These are phyloP conservation scores for Phialocephala subalpina DNA, from an alignment of 2,329 filamentous ascomycete species.

Conservation along the genomic window DNA sequence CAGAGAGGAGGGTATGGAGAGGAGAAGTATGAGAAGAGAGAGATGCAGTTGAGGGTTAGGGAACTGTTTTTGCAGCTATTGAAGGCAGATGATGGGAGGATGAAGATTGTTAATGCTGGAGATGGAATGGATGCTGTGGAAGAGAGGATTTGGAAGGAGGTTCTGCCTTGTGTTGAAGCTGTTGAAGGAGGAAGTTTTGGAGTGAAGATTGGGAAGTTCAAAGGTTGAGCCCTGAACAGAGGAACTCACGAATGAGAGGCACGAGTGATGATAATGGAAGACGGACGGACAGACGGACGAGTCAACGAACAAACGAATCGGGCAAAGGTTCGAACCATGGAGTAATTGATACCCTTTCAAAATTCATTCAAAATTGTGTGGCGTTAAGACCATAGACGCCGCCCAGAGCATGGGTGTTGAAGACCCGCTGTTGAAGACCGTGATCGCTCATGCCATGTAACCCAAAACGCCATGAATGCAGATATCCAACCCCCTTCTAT, in stretches of 20 bases:
- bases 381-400: slow-evolving; percentile 47
- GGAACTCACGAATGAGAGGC: background rate
- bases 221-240: slow-evolving; percentile 16
- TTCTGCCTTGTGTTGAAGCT: slow-evolving; percentile 50
- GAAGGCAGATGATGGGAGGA: slow-evolving; percentile 46
- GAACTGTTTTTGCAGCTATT: slow-evolving; percentile 72
- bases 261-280: background rate
- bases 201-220: slow-evolving; percentile 44
- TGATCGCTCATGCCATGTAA: slow-evolving; percentile 29
- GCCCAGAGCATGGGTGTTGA: slow-evolving; percentile 42
- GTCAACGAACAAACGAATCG: too few species aligned
- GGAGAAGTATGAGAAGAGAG: slow-evolving; percentile 86
- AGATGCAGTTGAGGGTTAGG: slow-evolving; percentile 83
- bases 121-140: slow-evolving; percentile 63
- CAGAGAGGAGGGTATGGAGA: slow-evolving; percentile 85
- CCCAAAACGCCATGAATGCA: slow-evolving; percentile 33
- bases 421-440: slow-evolving; percentile 47
- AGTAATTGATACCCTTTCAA: slow-evolving; percentile 13
- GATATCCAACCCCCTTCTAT: slow-evolving; percentile 15
- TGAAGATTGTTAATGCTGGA: slow-evolving; percentile 63
- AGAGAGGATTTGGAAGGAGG: slow-evolving; percentile 51
- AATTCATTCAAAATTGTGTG: slow-evolving; percentile 29
- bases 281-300: too few species aligned
- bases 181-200: slow-evolving; percentile 59
- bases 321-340: too few species aligned